Percentiles rank a stretch among this genome's conserved stretches.
Evolutionary conservation across 2,329 filamentous ascomycete genomes (phyloP).

Genomic region (Neopestalotiopsis clavispora): DNA sequence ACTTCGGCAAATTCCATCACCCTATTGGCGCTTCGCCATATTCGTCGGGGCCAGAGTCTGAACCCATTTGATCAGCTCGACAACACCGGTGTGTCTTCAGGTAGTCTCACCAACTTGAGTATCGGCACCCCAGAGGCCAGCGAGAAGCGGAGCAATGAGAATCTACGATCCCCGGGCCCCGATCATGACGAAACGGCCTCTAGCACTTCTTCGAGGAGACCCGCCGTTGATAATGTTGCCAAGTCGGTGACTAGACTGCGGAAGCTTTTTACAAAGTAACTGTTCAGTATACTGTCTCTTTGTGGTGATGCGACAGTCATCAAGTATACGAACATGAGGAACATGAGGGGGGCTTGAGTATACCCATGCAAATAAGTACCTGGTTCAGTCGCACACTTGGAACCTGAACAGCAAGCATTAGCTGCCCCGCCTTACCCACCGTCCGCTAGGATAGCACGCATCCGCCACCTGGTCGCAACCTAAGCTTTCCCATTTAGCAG

Average conservation of each 20-base stretch:
- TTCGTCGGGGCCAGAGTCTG: not conserved
- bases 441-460: no score
- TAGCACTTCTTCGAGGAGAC: not conserved
- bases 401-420: no score
- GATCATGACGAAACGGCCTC: not conserved
- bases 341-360: no score
- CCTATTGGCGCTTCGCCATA: not conserved
- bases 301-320: no score
- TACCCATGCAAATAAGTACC: no score
- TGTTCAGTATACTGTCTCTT: no score
- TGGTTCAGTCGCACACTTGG: no score
- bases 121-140: not conserved
- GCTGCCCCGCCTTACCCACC: no score
- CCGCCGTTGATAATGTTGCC: not conserved
- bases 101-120: not conserved
- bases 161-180: not conserved
- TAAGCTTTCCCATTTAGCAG: no score
- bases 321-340: no score
- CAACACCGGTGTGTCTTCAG: not conserved
- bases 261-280: not conserved
- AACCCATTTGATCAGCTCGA: not conserved
- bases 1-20: not conserved
- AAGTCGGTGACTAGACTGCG: not conserved
- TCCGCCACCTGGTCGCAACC: no score
- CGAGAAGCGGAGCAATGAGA: not conserved